Evolutionary conservation across 2,329 filamentous ascomycete species (phyloP), one percentile per base, ranked within the genome.

Genomic region (Trichoderma breve): DNA sequence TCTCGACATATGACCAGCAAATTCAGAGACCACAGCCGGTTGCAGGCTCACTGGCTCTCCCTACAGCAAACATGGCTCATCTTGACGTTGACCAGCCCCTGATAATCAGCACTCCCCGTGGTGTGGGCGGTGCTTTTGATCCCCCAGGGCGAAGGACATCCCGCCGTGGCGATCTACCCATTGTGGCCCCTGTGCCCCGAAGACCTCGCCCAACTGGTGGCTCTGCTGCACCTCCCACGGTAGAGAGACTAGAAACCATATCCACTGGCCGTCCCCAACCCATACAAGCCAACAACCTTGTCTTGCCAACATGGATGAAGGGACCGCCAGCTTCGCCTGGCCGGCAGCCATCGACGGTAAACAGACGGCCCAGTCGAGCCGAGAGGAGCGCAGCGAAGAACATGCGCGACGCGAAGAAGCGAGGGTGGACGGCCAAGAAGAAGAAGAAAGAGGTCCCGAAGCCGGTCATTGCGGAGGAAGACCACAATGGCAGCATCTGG

Each of bases 371-470:
- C 47, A 90, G 88, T 75, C 84, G 89, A 53, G 88, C 88, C 2
- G 87, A 88, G 76, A 83, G 88, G 32, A 89, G 88, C 71, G 89
- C 89, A 6, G 85, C 88, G 11, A 90, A 87, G 80, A 91, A 91
- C 74, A 87, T 91, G 32, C 84, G 86, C 21, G 88, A 90, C 73
- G 89, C 89, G 1, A 88, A 86, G 80, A 85, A 84, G 75, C 84
- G 83, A 36, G 88, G 89, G 0, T 91, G 89, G 88, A 82, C 78
- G 73, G 85, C 82, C 73, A 82, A 80, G 76, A 81, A 81, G 73
- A 82, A 80, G 75, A 81, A 81, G 70, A 78, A 78, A 79, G 84
- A 55, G 58, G 71, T n/a, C 8, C 66, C 39, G 8, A 70, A 70
- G 14, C 18, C 65, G 21, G 30, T 14, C 26, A 53, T 51, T 53